Evolutionary conservation across 23 red algal genomes (phyloP), one percentile per base, ranked within the genome.

Genomic region (Gracilaria gracilis): DNA sequence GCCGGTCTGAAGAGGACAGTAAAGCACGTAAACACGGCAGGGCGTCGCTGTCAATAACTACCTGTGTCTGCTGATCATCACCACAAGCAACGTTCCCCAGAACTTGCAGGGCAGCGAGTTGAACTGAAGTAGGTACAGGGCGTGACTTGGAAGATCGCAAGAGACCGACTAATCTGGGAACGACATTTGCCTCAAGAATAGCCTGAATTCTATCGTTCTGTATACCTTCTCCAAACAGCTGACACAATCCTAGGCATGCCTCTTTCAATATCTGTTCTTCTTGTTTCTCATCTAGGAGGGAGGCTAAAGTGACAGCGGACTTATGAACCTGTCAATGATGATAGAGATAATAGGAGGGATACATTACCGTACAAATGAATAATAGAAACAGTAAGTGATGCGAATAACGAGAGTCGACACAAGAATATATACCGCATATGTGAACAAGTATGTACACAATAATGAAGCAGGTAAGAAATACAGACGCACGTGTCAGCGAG

Each of bases 11-110:
- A 19, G 91, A 96, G 12, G 93, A 93, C n/a, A 98, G 57, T 38
- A 98, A 75, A 31, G 79, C 88, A 21, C 91, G 38, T 8, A 98
- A 75, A 80, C 93, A 94, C 2, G 93, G 90, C 75, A 98, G 75
- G 27, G 94, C 97, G n/a, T 95, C 84, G 76, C 97, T 95, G 57
- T 98, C 93, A 82, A 98, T 98, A 20, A 98, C 95, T 20, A 98
- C 94, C 48, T 98, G 97, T n/a, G 97, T 98, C 67, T 98, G 97
- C 25, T 93, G 89, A 80, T 98, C 97, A 80, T 98, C 97, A 0
- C 97, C 97, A 82, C 97, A 98, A 4, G 97, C 97, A 25, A 98
- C 91, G 61, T 98, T 98, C 17, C 97, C 97, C 28, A 98, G 83
- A 39, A 98, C 97, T 82, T 98, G 97, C 46, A 98, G 39, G 1